Evolutionary conservation across 2,329 filamentous ascomycete species (phyloP), one percentile per base, ranked within the genome.

Genomic region (Sclerotinia nivalis): DNA sequence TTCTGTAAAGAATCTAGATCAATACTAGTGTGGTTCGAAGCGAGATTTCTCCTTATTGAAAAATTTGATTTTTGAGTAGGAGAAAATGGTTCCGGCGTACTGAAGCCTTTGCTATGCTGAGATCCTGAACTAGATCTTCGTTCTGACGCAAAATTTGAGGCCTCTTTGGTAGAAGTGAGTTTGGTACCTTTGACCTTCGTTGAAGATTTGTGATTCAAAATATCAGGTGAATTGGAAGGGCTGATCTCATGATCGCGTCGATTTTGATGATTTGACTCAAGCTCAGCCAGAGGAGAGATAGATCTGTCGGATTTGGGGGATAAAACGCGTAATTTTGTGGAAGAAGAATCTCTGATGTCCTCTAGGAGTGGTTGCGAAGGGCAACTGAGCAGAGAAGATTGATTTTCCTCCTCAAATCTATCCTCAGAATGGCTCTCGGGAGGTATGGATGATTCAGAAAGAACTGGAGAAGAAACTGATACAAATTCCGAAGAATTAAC

Each of bases 401-500:
- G 13, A 31, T 31, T 40, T 49, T 49, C 13, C n/a, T 31, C 45
- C 12, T 43, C 55, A 31, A 47, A 40, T 28, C 20, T 60, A 40
- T 61, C 20, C 20, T n/a, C 31, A 43, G 22, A 22, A 18, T 68
- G n/a, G 34, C 1, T 12, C 31, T 40, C 25, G 18, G n/a, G 3
- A 28, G 55, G 8, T 22, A 2, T 2, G 22, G 9, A 15, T 22
- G 34, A 43, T n/a, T 45, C 55, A 43, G 25, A 60, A 13, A 18
- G 3, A 15, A n/a, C 40, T 47, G 15, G 28, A 64, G 67, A 49
- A 22, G 49, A 40, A 69, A 54, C 18, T n/a, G 58, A 22, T 22
- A 64, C 45, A 18, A 69, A 52, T 37, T 66, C 47, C 31, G 49
- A n/a, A 54, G 71, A 60, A 59, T 73, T 71, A 62, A 72, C 31